Evolutionary conservation across 495 filamentous ascomycete genomes (phyloP).

Genomic region (Collariella sp.): DNA sequence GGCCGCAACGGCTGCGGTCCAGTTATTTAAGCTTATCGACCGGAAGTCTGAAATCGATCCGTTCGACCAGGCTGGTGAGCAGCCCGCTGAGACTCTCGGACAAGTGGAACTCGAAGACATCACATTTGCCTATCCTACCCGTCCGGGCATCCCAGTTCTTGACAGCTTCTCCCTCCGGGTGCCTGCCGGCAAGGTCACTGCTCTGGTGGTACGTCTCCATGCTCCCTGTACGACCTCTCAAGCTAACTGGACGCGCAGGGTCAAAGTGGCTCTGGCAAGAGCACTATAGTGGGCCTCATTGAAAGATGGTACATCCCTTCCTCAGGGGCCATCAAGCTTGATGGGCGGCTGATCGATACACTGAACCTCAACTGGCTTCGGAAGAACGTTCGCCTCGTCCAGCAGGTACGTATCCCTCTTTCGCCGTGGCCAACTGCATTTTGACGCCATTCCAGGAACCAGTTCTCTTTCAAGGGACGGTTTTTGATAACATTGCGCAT

Average conservation of each 20-base stretch:
- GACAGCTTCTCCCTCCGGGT: constrained; percentile 64
- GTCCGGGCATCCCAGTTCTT: constrained; percentile 75
- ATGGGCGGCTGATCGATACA: constrained; percentile 44
- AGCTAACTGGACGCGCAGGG: constrained; percentile 15
- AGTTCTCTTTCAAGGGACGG: constrained; percentile 61
- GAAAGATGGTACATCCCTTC: constrained; percentile 81
- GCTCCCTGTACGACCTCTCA: neutral
- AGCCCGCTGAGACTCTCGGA: constrained; percentile 60
- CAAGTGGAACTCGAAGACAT: constrained; percentile 68
- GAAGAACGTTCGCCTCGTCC: constrained; percentile 55
- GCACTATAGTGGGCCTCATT: constrained; percentile 79
- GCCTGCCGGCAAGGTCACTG: constrained; percentile 75
- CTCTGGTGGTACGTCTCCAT: constrained; percentile 63
- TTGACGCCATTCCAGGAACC: constrained; percentile 39
- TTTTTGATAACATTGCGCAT: constrained; percentile 54
- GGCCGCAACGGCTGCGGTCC: constrained; percentile 73
- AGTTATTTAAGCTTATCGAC: constrained; percentile 85
- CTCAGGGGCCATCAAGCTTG: constrained; percentile 42
- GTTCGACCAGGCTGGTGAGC: constrained; percentile 57
- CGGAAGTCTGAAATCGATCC: constrained; percentile 73
- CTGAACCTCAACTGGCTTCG: constrained; percentile 55
- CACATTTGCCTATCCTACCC: constrained; percentile 83
- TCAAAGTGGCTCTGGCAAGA: constrained; percentile 56
- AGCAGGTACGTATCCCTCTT: constrained; percentile 33
- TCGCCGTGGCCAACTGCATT: neutral